Percentiles rank a stretch among this genome's conserved stretches.
Conservation (phyloP, 2,329 filamentous ascomycete species). For the Diaporthe aspalathi region DNA sequence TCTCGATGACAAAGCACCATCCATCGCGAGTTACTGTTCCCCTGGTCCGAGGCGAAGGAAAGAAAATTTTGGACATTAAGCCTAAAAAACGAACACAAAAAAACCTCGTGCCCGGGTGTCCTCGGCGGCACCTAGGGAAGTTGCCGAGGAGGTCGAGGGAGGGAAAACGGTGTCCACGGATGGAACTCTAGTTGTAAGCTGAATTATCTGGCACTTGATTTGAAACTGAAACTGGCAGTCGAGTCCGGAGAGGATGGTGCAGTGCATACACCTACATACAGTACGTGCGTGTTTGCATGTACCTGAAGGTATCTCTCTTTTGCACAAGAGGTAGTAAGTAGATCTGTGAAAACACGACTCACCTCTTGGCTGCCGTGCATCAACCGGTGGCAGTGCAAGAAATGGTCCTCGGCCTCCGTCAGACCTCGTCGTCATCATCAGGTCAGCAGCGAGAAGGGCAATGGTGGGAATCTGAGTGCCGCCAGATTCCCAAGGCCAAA, state of each 20-base stretch:
- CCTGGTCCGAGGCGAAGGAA: neutral
- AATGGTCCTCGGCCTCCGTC: slow-evolving; percentile 39
- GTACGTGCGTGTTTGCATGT: neutral
- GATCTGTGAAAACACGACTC: slow-evolving; percentile 14
- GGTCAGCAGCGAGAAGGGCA: neutral
- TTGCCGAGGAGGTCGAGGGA: neutral
- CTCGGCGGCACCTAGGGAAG: neutral
- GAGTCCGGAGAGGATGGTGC: no score
- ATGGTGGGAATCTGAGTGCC: neutral
- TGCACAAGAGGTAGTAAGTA: neutral
- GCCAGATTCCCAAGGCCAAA: neutral
- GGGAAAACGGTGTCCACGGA: neutral
- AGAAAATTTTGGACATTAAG: neutral
- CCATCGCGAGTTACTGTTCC: neutral
- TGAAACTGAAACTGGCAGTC: neutral
- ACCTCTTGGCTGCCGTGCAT: slow-evolving; percentile 24
- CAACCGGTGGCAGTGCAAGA: slow-evolving; percentile 55
- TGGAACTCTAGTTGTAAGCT: neutral
- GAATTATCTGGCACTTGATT: neutral
- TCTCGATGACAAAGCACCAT: slow-evolving; percentile 4
- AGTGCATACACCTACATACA: neutral
- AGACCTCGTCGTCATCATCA: slow-evolving; percentile 12
- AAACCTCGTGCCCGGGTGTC: neutral
- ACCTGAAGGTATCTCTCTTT: neutral
- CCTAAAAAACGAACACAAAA: neutral